phyloP scores from a whole-genome alignment of 305 asterid genomes.

The Vinca major region DNA sequence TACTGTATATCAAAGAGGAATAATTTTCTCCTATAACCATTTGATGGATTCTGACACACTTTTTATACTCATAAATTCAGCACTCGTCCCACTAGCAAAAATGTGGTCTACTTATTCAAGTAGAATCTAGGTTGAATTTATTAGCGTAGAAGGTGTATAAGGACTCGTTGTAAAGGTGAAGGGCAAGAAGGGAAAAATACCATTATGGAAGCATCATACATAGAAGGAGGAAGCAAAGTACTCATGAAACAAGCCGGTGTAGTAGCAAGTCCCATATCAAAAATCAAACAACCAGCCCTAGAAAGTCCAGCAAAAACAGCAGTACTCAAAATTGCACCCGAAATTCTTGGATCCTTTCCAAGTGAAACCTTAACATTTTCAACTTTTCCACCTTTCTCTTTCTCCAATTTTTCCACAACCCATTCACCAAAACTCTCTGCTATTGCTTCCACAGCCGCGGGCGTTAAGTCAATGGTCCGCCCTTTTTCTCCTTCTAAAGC shows the following conservation, averaged over 20 bases:
- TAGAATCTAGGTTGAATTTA: too few species aligned
- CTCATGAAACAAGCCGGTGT: constrained; percentile 98
- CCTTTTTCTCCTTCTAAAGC: constrained; percentile 85
- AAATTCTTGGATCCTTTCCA: constrained; percentile 73
- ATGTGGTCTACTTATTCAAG: too few species aligned
- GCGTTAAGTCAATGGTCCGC: constrained; percentile 55
- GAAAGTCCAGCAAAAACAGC: constrained; percentile 65
- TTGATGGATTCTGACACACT: too few species aligned
- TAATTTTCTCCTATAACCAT: too few species aligned
- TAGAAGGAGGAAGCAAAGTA: constrained; percentile 51
- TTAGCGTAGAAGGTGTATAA: too few species aligned
- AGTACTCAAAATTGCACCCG: constrained; percentile 49
- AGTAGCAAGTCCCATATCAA: constrained; percentile 89
- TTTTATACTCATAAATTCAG: too few species aligned
- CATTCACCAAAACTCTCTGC: constrained; percentile 93
- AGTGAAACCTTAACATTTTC: constrained; percentile 45
- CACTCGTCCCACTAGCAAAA: too few species aligned
- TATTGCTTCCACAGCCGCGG: constrained; percentile 80
- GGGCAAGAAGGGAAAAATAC: constrained; percentile 22
- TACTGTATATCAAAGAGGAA: too few species aligned
- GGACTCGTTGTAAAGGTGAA: too few species aligned
- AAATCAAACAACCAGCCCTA: constrained; percentile 58
- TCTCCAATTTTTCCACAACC: constrained; percentile 37
- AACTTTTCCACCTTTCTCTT: constrained; percentile 15
- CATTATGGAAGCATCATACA: constrained; percentile 77